Conservation (phyloP, 2,329 filamentous ascomycete species). For the Stenocarpella maydis region DNA sequence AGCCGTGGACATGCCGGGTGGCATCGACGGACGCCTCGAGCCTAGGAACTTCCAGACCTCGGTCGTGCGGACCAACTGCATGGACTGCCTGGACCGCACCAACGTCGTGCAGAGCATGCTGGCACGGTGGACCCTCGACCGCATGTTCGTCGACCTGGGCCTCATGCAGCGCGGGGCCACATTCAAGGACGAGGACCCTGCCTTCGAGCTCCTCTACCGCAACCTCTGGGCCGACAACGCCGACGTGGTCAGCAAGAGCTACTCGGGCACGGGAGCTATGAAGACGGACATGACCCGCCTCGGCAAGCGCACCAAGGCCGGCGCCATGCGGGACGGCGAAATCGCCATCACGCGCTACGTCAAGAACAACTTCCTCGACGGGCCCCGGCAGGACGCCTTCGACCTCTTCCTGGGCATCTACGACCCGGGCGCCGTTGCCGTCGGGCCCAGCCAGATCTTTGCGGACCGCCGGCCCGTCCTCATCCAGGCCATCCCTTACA, state of each 20-base stretch:
- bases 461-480: constrained; percentile 84
- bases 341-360: constrained; percentile 91
- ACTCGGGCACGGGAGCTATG: constrained; percentile 94
- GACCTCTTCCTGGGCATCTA: constrained; percentile 93
- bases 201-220: constrained; percentile 91
- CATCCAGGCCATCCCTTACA: constrained; percentile 92
- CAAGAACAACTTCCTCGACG: constrained; percentile 93
- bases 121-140: constrained; percentile 85
- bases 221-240: constrained; percentile 99
- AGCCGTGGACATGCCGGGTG: constrained; percentile 83
- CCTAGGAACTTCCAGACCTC: constrained; percentile 83
- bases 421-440: constrained; percentile 74
- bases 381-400: constrained; percentile 92
- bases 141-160: constrained; percentile 86
- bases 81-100: constrained; percentile 98
- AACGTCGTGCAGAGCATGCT: constrained; percentile 99
- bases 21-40: constrained; percentile 75
- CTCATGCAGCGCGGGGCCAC: constrained; percentile 78
- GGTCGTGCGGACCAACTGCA: constrained; percentile 97
- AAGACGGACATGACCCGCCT: constrained; percentile 99
- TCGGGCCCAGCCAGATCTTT: constrained; percentile 79
- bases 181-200: constrained; percentile 77
- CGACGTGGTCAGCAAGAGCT: constrained; percentile 90
- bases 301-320: constrained; percentile 84
- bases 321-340: constrained; percentile 84